These are phyloP conservation scores for Candida argentea DNA, from an alignment of 805 yeast genomes.

Conservation along the genomic window DNA sequence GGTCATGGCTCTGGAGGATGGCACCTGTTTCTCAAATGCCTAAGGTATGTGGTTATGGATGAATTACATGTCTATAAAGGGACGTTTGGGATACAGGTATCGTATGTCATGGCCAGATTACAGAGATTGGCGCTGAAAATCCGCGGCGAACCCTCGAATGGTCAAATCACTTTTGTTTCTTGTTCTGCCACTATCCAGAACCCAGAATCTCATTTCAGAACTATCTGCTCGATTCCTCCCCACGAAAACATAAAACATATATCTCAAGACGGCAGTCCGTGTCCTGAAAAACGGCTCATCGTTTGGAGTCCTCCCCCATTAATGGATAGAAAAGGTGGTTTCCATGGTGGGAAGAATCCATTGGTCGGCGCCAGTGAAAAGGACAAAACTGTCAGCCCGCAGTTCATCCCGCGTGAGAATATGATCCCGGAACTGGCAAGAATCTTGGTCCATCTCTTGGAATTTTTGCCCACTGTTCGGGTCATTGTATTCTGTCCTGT, in stretches of 20 bases:
- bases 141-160: too few species aligned
- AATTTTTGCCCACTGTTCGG: conserved; percentile 45
- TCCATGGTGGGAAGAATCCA: neutral
- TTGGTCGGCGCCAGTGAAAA: neutral
- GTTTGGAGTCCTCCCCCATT: conserved; percentile 78
- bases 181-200: conserved; percentile 88
- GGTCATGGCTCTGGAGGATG: conserved; percentile 29
- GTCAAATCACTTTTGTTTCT: conserved; percentile 57
- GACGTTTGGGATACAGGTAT: conserved; percentile 87
- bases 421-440: conserved; percentile 71
- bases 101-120: conserved; percentile 72
- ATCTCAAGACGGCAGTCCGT: conserved; percentile 79
- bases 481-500: conserved; percentile 88
- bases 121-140: conserved; percentile 43
- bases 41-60: conserved; percentile 72
- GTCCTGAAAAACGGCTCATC: conserved; percentile 63
- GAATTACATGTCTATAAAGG: conserved; percentile 86
- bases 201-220: conserved; percentile 63
- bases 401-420: conserved; percentile 41
- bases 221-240: conserved; percentile 55
- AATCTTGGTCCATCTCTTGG: conserved; percentile 54
- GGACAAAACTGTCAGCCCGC: conserved; percentile 1
- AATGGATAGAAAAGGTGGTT: conserved; percentile 42
- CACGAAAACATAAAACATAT: conserved; percentile 43
- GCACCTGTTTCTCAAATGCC: conserved; percentile 53